Evolutionary conservation across 192 early-diverging fungal species (phyloP).

Genomic region (Radiomyces spectabilis): DNA sequence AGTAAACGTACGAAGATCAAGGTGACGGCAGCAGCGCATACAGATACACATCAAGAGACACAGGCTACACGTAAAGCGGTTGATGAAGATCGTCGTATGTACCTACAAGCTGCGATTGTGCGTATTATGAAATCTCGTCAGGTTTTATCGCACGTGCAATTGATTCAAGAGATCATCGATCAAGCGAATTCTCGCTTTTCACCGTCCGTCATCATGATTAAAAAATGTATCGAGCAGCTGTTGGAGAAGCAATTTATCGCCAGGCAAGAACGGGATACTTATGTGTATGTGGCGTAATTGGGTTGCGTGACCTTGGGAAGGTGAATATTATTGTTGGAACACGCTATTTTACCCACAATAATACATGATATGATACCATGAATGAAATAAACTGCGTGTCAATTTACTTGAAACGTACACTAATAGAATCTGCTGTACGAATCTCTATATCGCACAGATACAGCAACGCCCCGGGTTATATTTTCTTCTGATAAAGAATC

Average conservation of each 20-base stretch:
- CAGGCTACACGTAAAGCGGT: conserved; percentile 51
- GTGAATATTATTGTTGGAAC: too few relatives aligned
- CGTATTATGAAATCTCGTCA: conserved; percentile 99
- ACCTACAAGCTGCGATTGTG: conserved; percentile 88
- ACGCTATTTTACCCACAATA: too few relatives aligned
- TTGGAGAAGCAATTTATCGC: conserved; percentile 89
- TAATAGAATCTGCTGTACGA: too few relatives aligned
- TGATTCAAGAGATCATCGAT: conserved; percentile 85
- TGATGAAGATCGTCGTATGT: conserved; percentile 70
- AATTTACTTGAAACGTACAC: too few relatives aligned
- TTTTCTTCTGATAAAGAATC: too few relatives aligned
- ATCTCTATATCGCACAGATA: too few relatives aligned
- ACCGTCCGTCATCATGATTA: conserved; percentile 85
- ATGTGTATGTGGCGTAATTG: conserved; percentile 72
- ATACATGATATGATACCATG: too few relatives aligned
- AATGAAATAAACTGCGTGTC: too few relatives aligned
- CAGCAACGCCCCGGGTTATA: too few relatives aligned
- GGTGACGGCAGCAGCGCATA: conserved; percentile 47
- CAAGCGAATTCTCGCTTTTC: conserved; percentile 86
- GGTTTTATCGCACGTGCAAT: conserved; percentile 70
- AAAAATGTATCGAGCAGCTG: conserved; percentile 92
- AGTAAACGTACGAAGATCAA: conserved; percentile 81
- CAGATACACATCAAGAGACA: conserved; percentile 56
- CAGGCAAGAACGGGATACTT: conserved; percentile 73
- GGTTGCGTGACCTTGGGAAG: too few relatives aligned